Evolutionary conservation across 345 rosid species (phyloP), one percentile per base, ranked within the genome.

Genomic region (Eucalyptus regnans): DNA sequence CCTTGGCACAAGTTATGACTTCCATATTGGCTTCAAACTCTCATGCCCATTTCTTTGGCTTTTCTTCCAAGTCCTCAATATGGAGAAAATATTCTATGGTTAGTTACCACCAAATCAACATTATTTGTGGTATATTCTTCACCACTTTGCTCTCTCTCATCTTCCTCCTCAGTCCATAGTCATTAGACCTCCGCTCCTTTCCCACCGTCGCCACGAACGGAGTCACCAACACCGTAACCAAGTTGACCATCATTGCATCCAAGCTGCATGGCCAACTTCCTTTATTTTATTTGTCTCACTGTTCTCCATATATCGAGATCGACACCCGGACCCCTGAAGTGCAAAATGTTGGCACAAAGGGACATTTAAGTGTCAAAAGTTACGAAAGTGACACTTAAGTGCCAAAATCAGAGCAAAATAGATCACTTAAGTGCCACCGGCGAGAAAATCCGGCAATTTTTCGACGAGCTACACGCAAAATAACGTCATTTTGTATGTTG

Each of bases 11-110:
- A 1, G 93, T 95, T 87, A 96, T 90, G 76, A 88, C 88, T 87
- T 92, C 97, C 9, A 97, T 92, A 90, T 96, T 98, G 56, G 91
- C 94, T 90, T 95, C 97, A 88, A 93, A 96, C 25, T 66, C 87
- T 60, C 92, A 90, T 31, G 92, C 91, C 88, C 93, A 97, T 91
- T 90, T 94, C 90, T 94, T 96, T 89, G 94, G 12, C 71, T 96
- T 98, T 89, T 94, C 97, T 91, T 95, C 99, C 92, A 98, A 89
- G 58, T 49, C 86, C 90, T 56, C 3, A 23, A 56, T 9, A 22
- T 56, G 62, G 62, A 56, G 12, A 56, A 56, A 56, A 56, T 23
- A 23, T 9, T 56, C 0, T 22, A 6, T 56, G 29, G 27, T 56
- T 56, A 9, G 20, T 22, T 23, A 56, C 62, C 29, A 9, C 29